These are phyloP conservation scores for Chrysoporthe austroafricana DNA, from an alignment of 2,329 filamentous ascomycete species.

Conservation along the genomic window DNA sequence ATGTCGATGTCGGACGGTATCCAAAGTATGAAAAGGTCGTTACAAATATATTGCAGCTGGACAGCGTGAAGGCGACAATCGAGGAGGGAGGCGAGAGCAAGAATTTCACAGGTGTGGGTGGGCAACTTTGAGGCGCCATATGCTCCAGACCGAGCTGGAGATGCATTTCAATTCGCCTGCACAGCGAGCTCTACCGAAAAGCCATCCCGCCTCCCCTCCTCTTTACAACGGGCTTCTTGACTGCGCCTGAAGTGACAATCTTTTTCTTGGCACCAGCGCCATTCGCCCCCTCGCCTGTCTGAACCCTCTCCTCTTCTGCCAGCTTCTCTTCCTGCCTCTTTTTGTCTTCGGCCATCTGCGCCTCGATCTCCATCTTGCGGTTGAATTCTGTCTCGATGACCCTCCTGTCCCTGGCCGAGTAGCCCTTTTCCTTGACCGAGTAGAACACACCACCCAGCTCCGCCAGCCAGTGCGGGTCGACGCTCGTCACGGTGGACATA, in stretches of 20 bases:
- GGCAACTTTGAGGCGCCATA: neutral
- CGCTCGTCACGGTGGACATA: conserved; percentile 94
- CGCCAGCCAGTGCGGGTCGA: conserved; percentile 96
- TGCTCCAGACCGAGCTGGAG: neutral
- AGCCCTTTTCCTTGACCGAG: conserved; percentile 96
- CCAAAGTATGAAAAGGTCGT: conserved; percentile 1
- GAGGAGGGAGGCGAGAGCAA: conserved; percentile 7
- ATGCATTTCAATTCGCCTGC: neutral
- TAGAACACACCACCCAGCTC: conserved; percentile 98
- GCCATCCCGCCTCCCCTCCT: conserved; percentile 53
- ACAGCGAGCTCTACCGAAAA: conserved; percentile 16
- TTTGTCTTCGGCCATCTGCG: conserved; percentile 88
- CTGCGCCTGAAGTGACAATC: conserved; percentile 63
- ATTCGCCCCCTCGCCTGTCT: conserved; percentile 42
- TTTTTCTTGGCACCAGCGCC: conserved; percentile 51
- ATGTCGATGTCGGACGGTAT: neutral
- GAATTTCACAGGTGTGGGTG: neutral
- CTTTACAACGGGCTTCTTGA: conserved; percentile 64
- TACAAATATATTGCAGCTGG: neutral
- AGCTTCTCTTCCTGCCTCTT: conserved; percentile 64
- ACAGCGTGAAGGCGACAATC: neutral
- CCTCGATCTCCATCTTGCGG: conserved; percentile 87
- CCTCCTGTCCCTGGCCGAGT: conserved; percentile 81
- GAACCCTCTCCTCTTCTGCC: conserved; percentile 53
- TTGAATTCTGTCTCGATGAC: conserved; percentile 93